phyloP scores from a whole-genome alignment of 257 asterid genomes.

The Solanum sejunctum region DNA sequence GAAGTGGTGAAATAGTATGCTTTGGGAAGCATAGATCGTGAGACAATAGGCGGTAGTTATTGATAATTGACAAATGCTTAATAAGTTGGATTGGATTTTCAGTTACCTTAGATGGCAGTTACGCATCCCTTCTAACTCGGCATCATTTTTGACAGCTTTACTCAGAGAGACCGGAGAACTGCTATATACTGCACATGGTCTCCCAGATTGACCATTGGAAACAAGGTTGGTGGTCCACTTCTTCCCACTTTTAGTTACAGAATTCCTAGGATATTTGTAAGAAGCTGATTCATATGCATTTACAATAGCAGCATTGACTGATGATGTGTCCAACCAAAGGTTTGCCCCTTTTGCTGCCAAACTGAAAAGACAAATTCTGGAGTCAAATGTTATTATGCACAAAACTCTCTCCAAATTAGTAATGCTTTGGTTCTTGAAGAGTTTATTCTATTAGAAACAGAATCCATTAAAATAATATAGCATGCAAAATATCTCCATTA shows the following conservation, averaged over 20 bases:
- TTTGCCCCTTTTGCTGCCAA: constrained; percentile 68
- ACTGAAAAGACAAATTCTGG: constrained; percentile 23
- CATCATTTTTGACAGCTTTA: constrained; percentile 91
- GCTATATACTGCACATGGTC: constrained; percentile 39
- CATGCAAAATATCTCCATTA: background rate
- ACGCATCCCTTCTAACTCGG: constrained; percentile 90
- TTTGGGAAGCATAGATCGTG: background rate
- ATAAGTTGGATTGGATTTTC: background rate
- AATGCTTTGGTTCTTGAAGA: background rate
- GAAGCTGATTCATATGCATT: constrained; percentile 56
- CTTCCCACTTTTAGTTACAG: constrained; percentile 13
- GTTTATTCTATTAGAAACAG: background rate
- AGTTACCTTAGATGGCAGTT: constrained; percentile 76
- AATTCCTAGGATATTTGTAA: constrained; percentile 25
- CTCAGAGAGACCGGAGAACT: constrained; percentile 77
- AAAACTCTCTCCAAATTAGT: background rate
- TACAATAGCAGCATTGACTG: constrained; percentile 79
- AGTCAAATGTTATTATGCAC: background rate
- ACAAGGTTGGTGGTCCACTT: constrained; percentile 12
- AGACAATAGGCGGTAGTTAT: background rate
- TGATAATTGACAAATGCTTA: background rate
- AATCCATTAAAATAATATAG: background rate
- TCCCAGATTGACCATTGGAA: constrained; percentile 17
- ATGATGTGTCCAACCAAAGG: constrained; percentile 85
- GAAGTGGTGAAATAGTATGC: background rate